phyloP scores from a whole-genome alignment of 2,329 filamentous ascomycete genomes.

The Ophiostoma perfectum region DNA sequence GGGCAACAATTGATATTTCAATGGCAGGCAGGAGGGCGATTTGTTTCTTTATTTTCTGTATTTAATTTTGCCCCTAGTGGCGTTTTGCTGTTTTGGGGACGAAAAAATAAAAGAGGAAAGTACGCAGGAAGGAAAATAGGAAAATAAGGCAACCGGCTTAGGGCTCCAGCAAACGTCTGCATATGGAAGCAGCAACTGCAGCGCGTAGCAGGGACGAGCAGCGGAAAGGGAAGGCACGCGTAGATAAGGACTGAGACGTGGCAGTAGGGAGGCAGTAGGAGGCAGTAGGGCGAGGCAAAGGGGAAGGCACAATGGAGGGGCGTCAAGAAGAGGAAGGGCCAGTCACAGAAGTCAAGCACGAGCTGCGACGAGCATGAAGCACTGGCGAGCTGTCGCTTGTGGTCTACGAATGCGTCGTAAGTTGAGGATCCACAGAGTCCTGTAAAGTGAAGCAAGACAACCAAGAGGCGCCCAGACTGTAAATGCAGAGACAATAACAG shows the following conservation, averaged over 20 bases:
- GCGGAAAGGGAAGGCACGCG: conserved; percentile 19
- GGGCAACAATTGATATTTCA: conserved; percentile 26
- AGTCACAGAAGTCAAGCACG: background rate
- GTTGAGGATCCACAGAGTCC: background rate
- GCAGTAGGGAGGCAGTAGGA: background rate
- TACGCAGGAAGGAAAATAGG: background rate
- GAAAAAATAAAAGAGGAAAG: background rate
- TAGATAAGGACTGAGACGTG: conserved; percentile 5
- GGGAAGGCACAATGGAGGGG: background rate
- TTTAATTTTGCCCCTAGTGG: conserved; percentile 23
- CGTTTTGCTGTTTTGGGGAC: conserved; percentile 17
- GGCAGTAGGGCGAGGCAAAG: background rate
- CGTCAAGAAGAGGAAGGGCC: background rate
- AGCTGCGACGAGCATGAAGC: background rate
- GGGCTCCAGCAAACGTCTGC: conserved; percentile 18
- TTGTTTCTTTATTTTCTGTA: conserved; percentile 21
- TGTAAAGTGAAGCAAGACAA: background rate
- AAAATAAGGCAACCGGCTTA: conserved; percentile 11
- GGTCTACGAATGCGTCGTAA: background rate
- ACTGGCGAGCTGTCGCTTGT: background rate
- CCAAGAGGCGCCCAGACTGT: background rate
- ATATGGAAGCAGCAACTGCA: conserved; percentile 19
- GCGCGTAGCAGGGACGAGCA: conserved; percentile 11
- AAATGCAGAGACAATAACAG: background rate
- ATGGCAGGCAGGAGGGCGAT: conserved; percentile 19